Percentiles rank a stretch among this genome's conserved stretches.
Evolutionary conservation across 257 asterid species (phyloP).

Genomic region (Vinca minor): DNA sequence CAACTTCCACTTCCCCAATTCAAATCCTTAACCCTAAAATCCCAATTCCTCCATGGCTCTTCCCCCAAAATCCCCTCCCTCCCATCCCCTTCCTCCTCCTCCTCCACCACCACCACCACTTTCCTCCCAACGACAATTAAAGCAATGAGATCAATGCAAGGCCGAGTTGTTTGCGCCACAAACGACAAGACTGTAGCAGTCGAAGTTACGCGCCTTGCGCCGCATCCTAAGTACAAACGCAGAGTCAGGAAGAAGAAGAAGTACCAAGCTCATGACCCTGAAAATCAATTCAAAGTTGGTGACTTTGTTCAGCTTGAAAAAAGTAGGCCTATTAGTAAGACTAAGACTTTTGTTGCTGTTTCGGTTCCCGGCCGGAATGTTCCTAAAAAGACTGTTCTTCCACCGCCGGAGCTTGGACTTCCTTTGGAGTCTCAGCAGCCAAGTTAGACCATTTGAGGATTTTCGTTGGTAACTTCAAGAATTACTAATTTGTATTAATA

Average conservation of each 20-base stretch:
- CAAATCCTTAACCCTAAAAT: constrained; percentile 46
- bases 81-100: constrained; percentile 17
- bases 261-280: constrained; percentile 90
- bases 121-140: constrained; percentile 41
- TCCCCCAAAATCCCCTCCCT: constrained; percentile 28
- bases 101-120: constrained; percentile 25
- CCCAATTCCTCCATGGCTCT: constrained; percentile 77
- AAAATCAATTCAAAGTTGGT: constrained; percentile 76
- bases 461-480: constrained; percentile 6
- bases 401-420: constrained; percentile 24
- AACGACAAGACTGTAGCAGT: constrained; percentile 86
- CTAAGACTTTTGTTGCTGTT: constrained; percentile 57
- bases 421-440: constrained; percentile 21
- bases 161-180: constrained; percentile 67
- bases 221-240: constrained; percentile 95
- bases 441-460: not conserved
- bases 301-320: constrained; percentile 73
- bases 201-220: constrained; percentile 77
- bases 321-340: constrained; percentile 80
- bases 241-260: constrained; percentile 86
- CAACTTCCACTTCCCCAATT: constrained; percentile 39
- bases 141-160: constrained; percentile 67
- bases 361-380: constrained; percentile 35
- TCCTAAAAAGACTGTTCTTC: constrained; percentile 22
- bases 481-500: not conserved